These are phyloP conservation scores for Botrytis tulipae DNA, from an alignment of 2,329 filamentous ascomycete species.

Conservation along the genomic window DNA sequence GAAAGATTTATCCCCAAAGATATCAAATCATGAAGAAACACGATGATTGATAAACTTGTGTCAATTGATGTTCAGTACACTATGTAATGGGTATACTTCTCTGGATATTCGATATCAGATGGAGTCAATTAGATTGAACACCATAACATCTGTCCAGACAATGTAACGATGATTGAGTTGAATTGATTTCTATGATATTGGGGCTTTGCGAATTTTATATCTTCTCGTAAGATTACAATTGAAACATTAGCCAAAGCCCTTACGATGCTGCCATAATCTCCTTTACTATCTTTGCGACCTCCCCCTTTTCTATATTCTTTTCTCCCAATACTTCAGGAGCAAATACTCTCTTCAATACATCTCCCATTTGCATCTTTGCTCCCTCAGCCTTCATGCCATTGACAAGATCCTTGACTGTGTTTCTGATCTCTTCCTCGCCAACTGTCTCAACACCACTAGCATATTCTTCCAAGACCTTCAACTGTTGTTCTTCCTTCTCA, in stretches of 20 bases:
- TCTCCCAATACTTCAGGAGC: constrained; percentile 56
- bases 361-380: constrained; percentile 52
- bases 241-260: neutral
- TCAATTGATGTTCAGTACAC: neutral
- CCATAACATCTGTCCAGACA: neutral
- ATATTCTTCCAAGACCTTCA: constrained; percentile 65
- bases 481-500: constrained; percentile 66
- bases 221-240: constrained; percentile 4
- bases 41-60: neutral
- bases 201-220: neutral
- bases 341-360: constrained; percentile 62
- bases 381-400: constrained; percentile 48
- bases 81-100: neutral
- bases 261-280: constrained; percentile 40
- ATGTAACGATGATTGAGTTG: neutral
- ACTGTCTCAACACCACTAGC: constrained; percentile 56
- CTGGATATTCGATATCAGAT: neutral
- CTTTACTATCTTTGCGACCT: constrained; percentile 61
- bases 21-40: constrained; percentile 13
- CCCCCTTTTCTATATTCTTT: constrained; percentile 61
- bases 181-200: neutral
- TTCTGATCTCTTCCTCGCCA: constrained; percentile 56
- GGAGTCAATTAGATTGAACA: neutral
- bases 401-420: constrained; percentile 52
- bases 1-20: neutral